Base-by-base conservation (phyloP, 2,329 filamentous ascomycete species). In the Ophiocordyceps unilateralis region DNA sequence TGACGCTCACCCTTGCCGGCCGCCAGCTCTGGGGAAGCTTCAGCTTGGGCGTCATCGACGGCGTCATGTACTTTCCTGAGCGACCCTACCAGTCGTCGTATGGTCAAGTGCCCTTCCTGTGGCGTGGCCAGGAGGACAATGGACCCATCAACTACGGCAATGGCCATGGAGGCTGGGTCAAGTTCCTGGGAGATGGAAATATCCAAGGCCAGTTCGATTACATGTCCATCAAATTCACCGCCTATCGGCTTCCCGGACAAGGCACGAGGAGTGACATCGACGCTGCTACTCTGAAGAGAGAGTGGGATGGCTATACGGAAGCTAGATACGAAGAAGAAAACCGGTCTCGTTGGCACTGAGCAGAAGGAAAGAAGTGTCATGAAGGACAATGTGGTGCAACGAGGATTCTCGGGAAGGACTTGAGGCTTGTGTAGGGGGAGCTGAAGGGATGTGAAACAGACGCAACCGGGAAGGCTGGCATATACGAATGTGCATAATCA, bases 11-110 rank as follows among this genome's bases (percentile, higher is more conserved):
- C 2, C 57, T 67, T 1, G 55, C 54, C 15, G 60, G 61, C 12
- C 53, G 51, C 5, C 58, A 47, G 14, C 50, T 71, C 8, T 73
- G 69, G 68, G 67, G 63, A 0, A 51, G 48, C 1, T 72, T 72
- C 47, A 55, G 64, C 38, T 55, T 69, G 5, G 64, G 62, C 1
- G 43, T 62, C 8, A 55, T 67, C 32, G 45, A 55, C 34, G 66
- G 68, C 1, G 51, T 72, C 3, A 51, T 72, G n/a, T 55, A 57
- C 28, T 55, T 71, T 26, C 44, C 57, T 7, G 41, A 60, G 15
- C 58, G 59, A 3, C 64, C 62, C 0, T 54, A 47, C 43, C 26
- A 49, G 30, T 57, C 61, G 2, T 60, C 61, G 0, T 28, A 48
- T 8, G 47, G 57, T 6, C 0, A 17, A 19, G n/a, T 61, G 0